These are phyloP conservation scores for Artemisia annua DNA, from an alignment of 129 eudicot genomes.

Conservation along the genomic window DNA sequence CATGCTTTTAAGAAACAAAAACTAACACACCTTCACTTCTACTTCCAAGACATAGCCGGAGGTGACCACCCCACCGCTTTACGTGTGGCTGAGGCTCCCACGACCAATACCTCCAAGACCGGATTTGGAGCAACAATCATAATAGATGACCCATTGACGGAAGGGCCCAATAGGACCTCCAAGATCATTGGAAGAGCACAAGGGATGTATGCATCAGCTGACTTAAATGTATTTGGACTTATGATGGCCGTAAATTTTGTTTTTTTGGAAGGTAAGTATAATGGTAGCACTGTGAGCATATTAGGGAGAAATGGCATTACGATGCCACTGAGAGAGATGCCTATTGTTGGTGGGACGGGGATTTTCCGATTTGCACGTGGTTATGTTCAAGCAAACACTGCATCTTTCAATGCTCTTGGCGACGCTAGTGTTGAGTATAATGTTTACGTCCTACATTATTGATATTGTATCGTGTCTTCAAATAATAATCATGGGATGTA, in stretches of 20 bases:
- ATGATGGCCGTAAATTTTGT: slow-evolving; percentile 16
- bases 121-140: not conserved
- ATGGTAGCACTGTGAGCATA: slow-evolving; percentile 33
- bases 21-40: too few relatives aligned
- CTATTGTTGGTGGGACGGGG: slow-evolving; percentile 38
- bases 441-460: slow-evolving; percentile 44
- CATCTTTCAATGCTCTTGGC: slow-evolving; percentile 17
- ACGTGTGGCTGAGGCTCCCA: not conserved
- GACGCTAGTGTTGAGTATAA: slow-evolving; percentile 46
- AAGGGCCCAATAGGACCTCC: slow-evolving; percentile 20
- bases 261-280: slow-evolving; percentile 21
- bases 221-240: not conserved
- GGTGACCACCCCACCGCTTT: too few relatives aligned
- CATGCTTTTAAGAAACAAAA: too few relatives aligned
- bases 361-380: slow-evolving; percentile 49
- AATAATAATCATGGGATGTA: not conserved
- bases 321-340: slow-evolving; percentile 18
- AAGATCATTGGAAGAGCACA: slow-evolving; percentile 32
- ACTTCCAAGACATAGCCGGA: too few relatives aligned
- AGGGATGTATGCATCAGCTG: slow-evolving; percentile 20
- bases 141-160: slow-evolving; percentile 20
- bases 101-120: not conserved
- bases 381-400: slow-evolving; percentile 44
- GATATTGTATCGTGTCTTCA: not conserved
- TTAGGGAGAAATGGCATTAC: slow-evolving; percentile 8